Conservation (phyloP, 371 early-diverging fungal genomes). For the Mucor circinelloides region DNA sequence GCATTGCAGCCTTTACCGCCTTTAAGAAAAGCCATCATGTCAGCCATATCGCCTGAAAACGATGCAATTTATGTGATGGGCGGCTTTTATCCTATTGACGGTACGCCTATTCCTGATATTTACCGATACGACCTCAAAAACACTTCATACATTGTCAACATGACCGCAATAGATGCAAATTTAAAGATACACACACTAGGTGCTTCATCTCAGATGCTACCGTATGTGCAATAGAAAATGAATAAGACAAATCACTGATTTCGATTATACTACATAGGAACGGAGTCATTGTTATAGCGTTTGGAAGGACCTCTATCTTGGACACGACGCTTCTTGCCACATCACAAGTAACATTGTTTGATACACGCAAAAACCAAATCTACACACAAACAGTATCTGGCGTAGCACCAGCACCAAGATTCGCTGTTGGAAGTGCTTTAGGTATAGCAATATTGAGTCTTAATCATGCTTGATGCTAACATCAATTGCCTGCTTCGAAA, state of each 20-base stretch:
- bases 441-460: conserved; percentile 3
- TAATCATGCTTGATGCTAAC: neutral
- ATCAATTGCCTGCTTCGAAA: neutral
- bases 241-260: neutral
- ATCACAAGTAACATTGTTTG: neutral
- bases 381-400: neutral
- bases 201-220: neutral
- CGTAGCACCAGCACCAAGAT: neutral
- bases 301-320: neutral
- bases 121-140: neutral
- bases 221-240: neutral
- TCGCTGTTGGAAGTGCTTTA: neutral
- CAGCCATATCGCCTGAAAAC: conserved; percentile 2
- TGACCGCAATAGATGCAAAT: neutral
- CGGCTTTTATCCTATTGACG: neutral
- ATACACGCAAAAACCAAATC: neutral
- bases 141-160: neutral
- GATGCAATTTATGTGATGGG: conserved; percentile 3
- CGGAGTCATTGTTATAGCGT: neutral
- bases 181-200: neutral
- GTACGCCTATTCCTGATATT: neutral
- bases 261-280: neutral
- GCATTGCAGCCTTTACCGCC: neutral
- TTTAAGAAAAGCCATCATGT: neutral
- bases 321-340: neutral